Evolutionary conservation across 495 filamentous ascomycete species (phyloP).

Genomic region (Penicillium verhagenii): DNA sequence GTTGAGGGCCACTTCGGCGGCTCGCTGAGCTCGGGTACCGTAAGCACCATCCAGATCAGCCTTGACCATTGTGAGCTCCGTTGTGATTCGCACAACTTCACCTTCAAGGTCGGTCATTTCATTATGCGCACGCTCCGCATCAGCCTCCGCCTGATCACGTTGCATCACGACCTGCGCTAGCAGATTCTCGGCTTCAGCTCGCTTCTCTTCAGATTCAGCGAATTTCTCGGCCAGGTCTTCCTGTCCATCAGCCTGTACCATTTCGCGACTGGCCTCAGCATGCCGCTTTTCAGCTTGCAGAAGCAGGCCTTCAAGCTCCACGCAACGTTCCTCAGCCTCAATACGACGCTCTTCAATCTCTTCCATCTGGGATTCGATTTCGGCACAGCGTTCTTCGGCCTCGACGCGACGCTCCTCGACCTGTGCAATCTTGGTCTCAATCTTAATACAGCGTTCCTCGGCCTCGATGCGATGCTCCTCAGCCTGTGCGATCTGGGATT

Average conservation of each 20-base stretch:
- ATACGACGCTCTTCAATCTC: conserved; percentile 7
- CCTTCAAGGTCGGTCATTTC: conserved; percentile 75
- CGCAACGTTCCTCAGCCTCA: neutral
- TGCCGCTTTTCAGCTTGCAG: neutral
- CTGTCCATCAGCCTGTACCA: neutral
- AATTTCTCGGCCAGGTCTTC: neutral
- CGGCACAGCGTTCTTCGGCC: neutral
- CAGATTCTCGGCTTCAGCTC: neutral
- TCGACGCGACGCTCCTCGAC: neutral
- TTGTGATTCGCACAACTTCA: conserved; percentile 82
- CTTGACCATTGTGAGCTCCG: conserved; percentile 86
- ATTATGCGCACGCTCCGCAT: conserved; percentile 51
- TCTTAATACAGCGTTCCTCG: neutral
- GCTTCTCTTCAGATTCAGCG: neutral
- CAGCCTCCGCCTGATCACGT: conserved; percentile 41
- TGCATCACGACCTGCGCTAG: neutral
- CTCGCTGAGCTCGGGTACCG: conserved; percentile 72
- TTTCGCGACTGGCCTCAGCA: conserved; percentile 10
- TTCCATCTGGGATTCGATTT: neutral
- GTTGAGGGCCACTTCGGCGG: conserved; percentile 68
- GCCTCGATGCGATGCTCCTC: neutral
- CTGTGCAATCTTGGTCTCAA: neutral
- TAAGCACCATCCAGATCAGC: conserved; percentile 96
- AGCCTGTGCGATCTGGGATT: neutral
- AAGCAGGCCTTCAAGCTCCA: neutral